A percentile compares a stretch with the other conserved stretches of the same genome.
Evolutionary conservation across 2,329 filamentous ascomycete genomes (phyloP).

Genomic region (Tolypocladium inflatum): DNA sequence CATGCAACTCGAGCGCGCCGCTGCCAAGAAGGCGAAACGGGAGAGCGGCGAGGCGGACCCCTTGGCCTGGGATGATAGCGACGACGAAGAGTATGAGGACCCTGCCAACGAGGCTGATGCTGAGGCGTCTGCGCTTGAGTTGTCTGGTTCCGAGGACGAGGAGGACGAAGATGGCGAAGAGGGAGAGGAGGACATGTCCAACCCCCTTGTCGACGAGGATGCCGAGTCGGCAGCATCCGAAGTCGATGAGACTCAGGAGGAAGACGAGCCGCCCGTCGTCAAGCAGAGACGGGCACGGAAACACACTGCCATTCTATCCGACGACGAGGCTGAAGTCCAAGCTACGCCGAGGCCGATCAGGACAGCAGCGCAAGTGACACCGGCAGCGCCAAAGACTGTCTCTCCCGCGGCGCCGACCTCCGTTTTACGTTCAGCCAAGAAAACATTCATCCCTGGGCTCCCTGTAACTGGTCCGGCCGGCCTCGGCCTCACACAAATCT

Average conservation of each 20-base stretch:
- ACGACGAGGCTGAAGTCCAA: constrained; percentile 42
- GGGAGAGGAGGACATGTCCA: constrained; percentile 21
- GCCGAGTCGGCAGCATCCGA: constrained; percentile 24
- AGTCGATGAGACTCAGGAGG: constrained; percentile 20
- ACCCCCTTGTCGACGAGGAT: constrained; percentile 27
- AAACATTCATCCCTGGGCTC: constrained; percentile 60
- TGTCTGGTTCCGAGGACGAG: constrained; percentile 36
- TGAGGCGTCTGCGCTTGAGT: constrained; percentile 28
- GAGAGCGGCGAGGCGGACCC: constrained; percentile 37
- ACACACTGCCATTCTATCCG: constrained; percentile 45
- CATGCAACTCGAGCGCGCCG: constrained; percentile 65
- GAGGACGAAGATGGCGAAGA: constrained; percentile 22
- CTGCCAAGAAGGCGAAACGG: constrained; percentile 54
- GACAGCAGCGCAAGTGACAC: constrained; percentile 27
- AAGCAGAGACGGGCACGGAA: constrained; percentile 40
- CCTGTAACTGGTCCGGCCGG: constrained; percentile 51
- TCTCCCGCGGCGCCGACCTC: constrained; percentile 52
- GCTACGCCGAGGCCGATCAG: constrained; percentile 40
- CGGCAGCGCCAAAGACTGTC: constrained; percentile 27
- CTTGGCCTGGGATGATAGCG: constrained; percentile 47
- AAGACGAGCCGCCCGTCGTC: constrained; percentile 29
- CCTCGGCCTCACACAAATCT: constrained; percentile 79
- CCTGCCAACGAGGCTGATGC: constrained; percentile 26
- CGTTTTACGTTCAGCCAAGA: constrained; percentile 58
- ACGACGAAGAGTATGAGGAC: constrained; percentile 40